Conservation (phyloP, 2,329 filamentous ascomycete species). For the Epichloe amarillans region DNA sequence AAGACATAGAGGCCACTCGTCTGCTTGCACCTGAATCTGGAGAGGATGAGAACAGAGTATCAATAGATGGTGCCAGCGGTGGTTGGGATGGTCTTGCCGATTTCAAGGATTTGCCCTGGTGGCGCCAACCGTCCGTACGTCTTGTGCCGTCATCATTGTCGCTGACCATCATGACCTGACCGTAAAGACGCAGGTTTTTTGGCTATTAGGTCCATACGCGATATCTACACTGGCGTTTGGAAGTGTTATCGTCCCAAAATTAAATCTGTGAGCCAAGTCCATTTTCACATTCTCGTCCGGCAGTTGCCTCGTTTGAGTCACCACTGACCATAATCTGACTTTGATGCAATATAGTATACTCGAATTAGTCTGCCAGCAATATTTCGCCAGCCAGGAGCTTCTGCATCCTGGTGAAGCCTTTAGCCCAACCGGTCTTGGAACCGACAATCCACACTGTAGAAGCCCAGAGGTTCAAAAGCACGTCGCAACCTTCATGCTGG, state of each 20-base stretch:
- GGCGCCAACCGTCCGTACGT: conserved; percentile 45
- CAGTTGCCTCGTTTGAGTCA: not conserved
- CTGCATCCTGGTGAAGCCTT: conserved; percentile 35
- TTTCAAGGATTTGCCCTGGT: conserved; percentile 48
- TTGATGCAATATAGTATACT: conserved; percentile 42
- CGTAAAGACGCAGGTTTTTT: conserved; percentile 50
- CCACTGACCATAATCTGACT: not conserved
- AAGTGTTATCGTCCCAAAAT: conserved; percentile 69
- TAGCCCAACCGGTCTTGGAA: conserved; percentile 47
- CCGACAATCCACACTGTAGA: conserved; percentile 66
- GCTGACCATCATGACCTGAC: conserved; percentile 9
- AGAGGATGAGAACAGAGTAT: not conserved
- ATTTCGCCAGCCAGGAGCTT: conserved; percentile 55
- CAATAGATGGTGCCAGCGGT: conserved; percentile 8
- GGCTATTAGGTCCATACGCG: conserved; percentile 69
- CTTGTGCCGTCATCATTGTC: conserved; percentile 11
- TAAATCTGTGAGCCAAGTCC: conserved; percentile 52
- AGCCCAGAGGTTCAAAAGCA: conserved; percentile 64
- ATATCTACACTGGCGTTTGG: conserved; percentile 79
- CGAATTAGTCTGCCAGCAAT: conserved; percentile 68
- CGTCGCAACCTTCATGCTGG: conserved; percentile 67
- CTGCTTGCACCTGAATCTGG: conserved; percentile 1
- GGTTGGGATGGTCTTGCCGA: conserved; percentile 40
- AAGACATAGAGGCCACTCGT: conserved; percentile 2
- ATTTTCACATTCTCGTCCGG: not conserved